A percentile compares a stretch with the other conserved stretches of the same genome.
These are phyloP conservation scores for Apiospora hydei DNA, from an alignment of 2,329 filamentous ascomycete species.

Conservation along the genomic window DNA sequence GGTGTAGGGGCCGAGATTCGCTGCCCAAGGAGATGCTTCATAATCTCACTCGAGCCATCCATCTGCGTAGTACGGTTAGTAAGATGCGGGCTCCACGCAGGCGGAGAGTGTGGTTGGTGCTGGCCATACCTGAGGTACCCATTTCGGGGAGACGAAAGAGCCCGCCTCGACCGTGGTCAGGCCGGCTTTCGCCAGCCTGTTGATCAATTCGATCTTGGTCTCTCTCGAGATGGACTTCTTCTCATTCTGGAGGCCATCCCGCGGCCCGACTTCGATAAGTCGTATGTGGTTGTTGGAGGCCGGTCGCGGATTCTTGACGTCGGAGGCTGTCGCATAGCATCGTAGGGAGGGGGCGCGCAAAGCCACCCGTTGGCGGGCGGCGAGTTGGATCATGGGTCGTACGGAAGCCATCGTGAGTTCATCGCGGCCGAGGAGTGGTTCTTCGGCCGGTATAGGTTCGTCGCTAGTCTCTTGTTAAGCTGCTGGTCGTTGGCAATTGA, in stretches of 20 bases:
- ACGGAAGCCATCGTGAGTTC: slow-evolving; percentile 41
- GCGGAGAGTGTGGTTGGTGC: slow-evolving; percentile 1
- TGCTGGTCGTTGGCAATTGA: background rate
- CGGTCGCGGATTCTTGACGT: slow-evolving; percentile 34
- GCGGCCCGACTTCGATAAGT: slow-evolving; percentile 73
- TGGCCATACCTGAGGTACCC: slow-evolving; percentile 66
- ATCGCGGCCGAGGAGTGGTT: slow-evolving; percentile 31
- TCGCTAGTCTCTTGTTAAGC: background rate
- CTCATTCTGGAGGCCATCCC: slow-evolving; percentile 76
- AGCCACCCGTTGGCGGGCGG: slow-evolving; percentile 34
- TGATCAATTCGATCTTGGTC: slow-evolving; percentile 70
- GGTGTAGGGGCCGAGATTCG: slow-evolving; percentile 61
- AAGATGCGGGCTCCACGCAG: background rate
- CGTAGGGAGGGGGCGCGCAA: slow-evolving; percentile 29
- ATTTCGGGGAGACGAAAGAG: slow-evolving; percentile 72
- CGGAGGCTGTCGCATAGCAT: slow-evolving; percentile 43
- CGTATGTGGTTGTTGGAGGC: slow-evolving; percentile 40
- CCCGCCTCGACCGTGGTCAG: slow-evolving; percentile 69
- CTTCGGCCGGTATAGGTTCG: background rate
- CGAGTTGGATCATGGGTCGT: slow-evolving; percentile 40
- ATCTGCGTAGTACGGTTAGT: slow-evolving; percentile 60
- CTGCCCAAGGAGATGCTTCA: slow-evolving; percentile 69
- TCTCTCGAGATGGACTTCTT: slow-evolving; percentile 63
- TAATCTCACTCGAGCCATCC: slow-evolving; percentile 78
- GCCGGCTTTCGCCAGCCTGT: slow-evolving; percentile 62